phyloP scores from a whole-genome alignment of 176 grass and related monocot species.

The Cenchrus fungigraminus region DNA sequence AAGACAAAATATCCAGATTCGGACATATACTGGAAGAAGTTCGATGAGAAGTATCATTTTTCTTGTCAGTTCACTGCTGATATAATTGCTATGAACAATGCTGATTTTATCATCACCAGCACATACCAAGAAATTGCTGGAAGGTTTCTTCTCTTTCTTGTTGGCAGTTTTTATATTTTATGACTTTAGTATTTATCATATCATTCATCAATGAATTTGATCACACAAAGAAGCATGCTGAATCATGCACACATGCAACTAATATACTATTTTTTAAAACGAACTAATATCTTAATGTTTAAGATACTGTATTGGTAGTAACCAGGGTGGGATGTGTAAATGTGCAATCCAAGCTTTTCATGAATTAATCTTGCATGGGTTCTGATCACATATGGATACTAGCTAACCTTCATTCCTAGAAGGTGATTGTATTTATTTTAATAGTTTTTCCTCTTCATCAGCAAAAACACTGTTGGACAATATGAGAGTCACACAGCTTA shows the following conservation, averaged over 20 bases:
- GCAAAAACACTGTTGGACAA: slow-evolving; percentile 96
- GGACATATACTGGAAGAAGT: slow-evolving; percentile 94
- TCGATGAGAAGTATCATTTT: slow-evolving; percentile 87
- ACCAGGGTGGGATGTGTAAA: neutral
- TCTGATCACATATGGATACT: slow-evolving; percentile 6
- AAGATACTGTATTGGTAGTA: neutral
- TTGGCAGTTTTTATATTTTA: neutral
- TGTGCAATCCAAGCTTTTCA: neutral
- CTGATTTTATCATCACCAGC: slow-evolving; percentile 99
- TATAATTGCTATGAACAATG: slow-evolving; percentile 92
- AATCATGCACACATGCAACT: slow-evolving; percentile 5
- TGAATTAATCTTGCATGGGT: slow-evolving; percentile 25
- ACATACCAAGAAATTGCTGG: slow-evolving; percentile 98
- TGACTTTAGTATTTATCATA: neutral
- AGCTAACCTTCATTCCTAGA: neutral
- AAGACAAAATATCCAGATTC: slow-evolving; percentile 99
- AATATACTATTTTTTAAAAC: neutral
- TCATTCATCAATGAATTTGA: neutral
- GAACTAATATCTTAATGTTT: neutral
- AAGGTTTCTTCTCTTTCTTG: slow-evolving; percentile 64
- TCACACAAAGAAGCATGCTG: neutral
- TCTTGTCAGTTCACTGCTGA: slow-evolving; percentile 99
- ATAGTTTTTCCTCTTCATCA: slow-evolving; percentile 39
- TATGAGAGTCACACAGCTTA: slow-evolving; percentile 93
- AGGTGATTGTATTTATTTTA: neutral